Evolutionary conservation across 2,329 filamentous ascomycete species (phyloP).

Genomic region (Didymosphaeria variabile): DNA sequence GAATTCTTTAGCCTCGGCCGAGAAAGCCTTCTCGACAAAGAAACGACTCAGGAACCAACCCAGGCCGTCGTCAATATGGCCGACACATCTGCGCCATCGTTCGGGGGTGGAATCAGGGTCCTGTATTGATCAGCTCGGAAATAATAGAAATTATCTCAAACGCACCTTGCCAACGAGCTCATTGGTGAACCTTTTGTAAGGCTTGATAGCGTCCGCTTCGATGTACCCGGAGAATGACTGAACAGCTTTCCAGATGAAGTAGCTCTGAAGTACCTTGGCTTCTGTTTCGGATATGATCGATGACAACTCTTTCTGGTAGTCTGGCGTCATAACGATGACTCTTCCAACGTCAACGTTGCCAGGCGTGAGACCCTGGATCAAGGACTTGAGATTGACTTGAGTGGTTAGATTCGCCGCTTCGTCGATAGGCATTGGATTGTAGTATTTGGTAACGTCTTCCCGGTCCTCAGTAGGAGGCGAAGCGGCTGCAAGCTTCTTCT

Average conservation of each 20-base stretch:
- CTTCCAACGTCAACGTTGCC: conserved; percentile 58
- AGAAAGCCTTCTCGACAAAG: conserved; percentile 72
- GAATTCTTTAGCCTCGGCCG: conserved; percentile 68
- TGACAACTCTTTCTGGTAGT: conserved; percentile 66
- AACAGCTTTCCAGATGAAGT: conserved; percentile 64
- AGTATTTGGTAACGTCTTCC: conserved; percentile 69
- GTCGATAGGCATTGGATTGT: conserved; percentile 67
- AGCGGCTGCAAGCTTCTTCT: conserved; percentile 66
- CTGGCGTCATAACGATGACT: conserved; percentile 66
- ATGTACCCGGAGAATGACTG: conserved; percentile 60
- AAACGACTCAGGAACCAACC: conserved; percentile 74
- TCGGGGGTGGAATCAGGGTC: conserved; percentile 68
- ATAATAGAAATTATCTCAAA: conserved; percentile 15
- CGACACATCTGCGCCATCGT: conserved; percentile 70
- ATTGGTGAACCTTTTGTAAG: conserved; percentile 68
- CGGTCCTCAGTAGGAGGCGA: conserved; percentile 65
- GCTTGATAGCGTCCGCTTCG: conserved; percentile 67
- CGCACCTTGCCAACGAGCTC: conserved; percentile 64
- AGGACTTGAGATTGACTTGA: conserved; percentile 60
- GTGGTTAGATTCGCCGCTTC: conserved; percentile 64
- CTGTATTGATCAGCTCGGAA: conserved; percentile 60
- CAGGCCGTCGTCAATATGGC: conserved; percentile 63
- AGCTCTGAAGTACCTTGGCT: conserved; percentile 1
- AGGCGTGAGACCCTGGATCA: conserved; percentile 63
- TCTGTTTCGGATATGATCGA: conserved; percentile 54